Conservation (phyloP, 371 early-diverging fungal species). For the Chytridium lagenaria region DNA sequence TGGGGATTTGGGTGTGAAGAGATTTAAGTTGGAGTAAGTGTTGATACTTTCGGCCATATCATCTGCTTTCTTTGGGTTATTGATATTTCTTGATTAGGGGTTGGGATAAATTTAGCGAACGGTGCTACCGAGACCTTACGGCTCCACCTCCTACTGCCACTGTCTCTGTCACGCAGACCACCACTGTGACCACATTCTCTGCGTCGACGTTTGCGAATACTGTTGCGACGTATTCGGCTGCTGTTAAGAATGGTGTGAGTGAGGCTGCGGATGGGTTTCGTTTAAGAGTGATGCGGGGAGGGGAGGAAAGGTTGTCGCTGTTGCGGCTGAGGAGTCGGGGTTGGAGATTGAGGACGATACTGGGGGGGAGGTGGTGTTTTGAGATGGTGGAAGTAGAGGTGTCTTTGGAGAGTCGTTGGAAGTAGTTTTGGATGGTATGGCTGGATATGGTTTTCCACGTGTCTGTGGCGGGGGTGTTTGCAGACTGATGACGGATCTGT, state of each 20-base stretch:
- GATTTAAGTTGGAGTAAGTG: slow-evolving; percentile 35
- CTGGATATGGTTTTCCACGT: too few species aligned
- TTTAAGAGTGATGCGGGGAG: too few species aligned
- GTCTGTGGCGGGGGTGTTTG: too few species aligned
- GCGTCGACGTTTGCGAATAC: neutral
- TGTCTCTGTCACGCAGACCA: neutral
- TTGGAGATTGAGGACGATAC: too few species aligned
- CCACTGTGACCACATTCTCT: neutral
- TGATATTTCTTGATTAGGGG: slow-evolving; percentile 19
- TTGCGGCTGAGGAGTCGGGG: too few species aligned
- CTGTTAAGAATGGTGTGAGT: neutral
- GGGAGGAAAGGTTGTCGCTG: too few species aligned
- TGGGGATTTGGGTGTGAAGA: slow-evolving; percentile 19
- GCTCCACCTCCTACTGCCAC: slow-evolving; percentile 12
- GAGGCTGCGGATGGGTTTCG: too few species aligned
- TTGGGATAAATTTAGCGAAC: slow-evolving; percentile 41
- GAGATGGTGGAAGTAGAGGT: too few species aligned
- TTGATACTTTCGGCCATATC: neutral
- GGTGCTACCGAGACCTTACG: slow-evolving; percentile 37
- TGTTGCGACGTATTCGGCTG: neutral
- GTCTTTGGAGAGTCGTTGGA: too few species aligned
- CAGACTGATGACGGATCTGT: too few species aligned
- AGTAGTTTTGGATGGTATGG: too few species aligned
- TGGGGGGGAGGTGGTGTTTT: too few species aligned
- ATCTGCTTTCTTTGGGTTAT: neutral